Base-by-base conservation (phyloP, 176 grass and related monocot species). In the Dactylis glomerata region DNA sequence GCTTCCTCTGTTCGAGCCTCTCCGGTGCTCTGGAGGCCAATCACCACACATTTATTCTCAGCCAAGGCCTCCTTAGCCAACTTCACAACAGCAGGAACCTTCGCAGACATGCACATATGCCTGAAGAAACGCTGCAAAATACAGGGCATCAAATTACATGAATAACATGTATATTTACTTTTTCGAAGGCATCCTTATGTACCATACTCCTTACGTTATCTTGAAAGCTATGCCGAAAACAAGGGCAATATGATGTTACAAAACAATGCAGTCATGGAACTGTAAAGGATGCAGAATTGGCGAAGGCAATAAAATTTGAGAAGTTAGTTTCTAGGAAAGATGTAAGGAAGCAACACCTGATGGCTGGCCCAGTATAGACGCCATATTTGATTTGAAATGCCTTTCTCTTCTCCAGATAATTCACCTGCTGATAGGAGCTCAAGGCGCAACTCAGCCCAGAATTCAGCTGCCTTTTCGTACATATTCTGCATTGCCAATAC, bases 11-110 rank as follows among this genome's bases (percentile, higher is more conserved):
- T 99, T 84, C 96, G 93, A 83, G 96, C 96, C 65, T 99, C 96
- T 86, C 96, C 96, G 82, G 96, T 99, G 86, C 96, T 99, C 70
- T 99, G 96, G 90, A 99, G 96, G 77, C 96, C 96, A 86, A 99
- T 88, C 40, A 99, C 96, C 19, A 94, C 93, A 94, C 91, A 96
- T 85, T 96, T 99, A 78, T 87, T 86, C 23, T 94, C 89, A 50
- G 88, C 89, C 78, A 99, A 76, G 57, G 93, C 93, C 68, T 94
- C 84, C 87, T 99, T 94, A 64, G 90, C 87, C 77, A 99, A 83
- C 70, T 82, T 95, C 69, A 94, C 93, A 73, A 87, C 86, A 45
- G 84, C 86, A 89, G 96, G 96, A 49, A 99, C 96, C 81, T 99
- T 99, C 16, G 96, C 96, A 83, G 96, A 94, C 93, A 99, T 99